These are phyloP conservation scores for Asclepias syriaca DNA, from an alignment of 257 asterid genomes.

Conservation along the genomic window DNA sequence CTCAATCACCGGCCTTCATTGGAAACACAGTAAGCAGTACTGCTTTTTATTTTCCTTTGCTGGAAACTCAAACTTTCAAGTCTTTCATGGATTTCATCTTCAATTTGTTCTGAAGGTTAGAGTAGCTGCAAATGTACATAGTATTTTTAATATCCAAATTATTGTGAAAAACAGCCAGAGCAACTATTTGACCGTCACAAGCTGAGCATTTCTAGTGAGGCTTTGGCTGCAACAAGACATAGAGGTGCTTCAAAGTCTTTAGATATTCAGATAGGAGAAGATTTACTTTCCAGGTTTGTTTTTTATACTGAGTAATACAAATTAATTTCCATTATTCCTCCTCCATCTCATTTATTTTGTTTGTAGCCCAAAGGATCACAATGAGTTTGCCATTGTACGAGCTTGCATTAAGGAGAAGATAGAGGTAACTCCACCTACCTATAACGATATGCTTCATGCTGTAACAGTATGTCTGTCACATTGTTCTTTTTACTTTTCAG, in stretches of 20 bases:
- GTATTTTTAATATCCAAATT: not conserved
- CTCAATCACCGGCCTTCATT: slow-evolving; percentile 80
- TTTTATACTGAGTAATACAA: not conserved
- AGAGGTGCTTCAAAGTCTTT: slow-evolving; percentile 76
- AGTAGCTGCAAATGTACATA: not conserved
- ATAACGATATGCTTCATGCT: not conserved
- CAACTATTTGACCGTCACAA: slow-evolving; percentile 66
- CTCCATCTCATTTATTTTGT: slow-evolving; percentile 17
- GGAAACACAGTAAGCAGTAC: slow-evolving; percentile 81
- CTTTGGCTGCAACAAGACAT: slow-evolving; percentile 93
- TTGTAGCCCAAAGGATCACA: slow-evolving; percentile 80
- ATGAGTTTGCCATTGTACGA: slow-evolving; percentile 82
- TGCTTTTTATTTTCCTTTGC: not conserved
- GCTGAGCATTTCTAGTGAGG: slow-evolving; percentile 75
- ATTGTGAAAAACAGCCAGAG: slow-evolving; percentile 61
- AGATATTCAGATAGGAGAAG: slow-evolving; percentile 75
- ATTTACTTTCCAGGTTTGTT: slow-evolving; percentile 81
- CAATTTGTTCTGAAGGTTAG: not conserved
- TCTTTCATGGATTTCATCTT: not conserved
- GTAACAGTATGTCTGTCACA: no score
- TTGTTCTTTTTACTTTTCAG: slow-evolving; percentile 29
- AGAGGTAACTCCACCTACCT: slow-evolving; percentile 37
- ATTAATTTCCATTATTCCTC: not conserved
- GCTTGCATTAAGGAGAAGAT: slow-evolving; percentile 67
- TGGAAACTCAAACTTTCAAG: not conserved